Evolutionary conservation across 2,329 filamentous ascomycete genomes (phyloP).

Genomic region (Fusarium haematococcum): DNA sequence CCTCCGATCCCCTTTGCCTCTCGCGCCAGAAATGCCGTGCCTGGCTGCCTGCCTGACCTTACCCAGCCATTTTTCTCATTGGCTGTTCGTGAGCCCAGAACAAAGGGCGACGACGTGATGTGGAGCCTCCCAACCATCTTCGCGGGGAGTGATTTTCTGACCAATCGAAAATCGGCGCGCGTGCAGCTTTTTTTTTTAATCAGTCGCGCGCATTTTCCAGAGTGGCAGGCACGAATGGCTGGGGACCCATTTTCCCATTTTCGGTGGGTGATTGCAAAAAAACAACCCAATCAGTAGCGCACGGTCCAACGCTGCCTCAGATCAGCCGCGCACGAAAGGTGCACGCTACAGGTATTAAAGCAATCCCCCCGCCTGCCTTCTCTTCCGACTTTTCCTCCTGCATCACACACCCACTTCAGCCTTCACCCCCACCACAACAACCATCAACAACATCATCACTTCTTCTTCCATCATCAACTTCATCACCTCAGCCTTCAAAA

Average conservation of each 20-base stretch:
- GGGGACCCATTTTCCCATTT: constrained; percentile 34
- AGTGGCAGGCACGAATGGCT: constrained; percentile 13
- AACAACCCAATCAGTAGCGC: constrained; percentile 38
- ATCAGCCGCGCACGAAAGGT: constrained; percentile 52
- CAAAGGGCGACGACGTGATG: constrained; percentile 12
- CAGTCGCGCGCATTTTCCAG: constrained; percentile 35
- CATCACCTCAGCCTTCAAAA: constrained; percentile 53
- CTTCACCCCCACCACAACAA: constrained; percentile 46
- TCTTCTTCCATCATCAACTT: constrained; percentile 44
- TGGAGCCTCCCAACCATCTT: constrained; percentile 2
- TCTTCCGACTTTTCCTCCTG: constrained; percentile 54
- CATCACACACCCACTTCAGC: constrained; percentile 55
- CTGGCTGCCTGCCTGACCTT: constrained; percentile 13
- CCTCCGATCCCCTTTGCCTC: constrained; percentile 22
- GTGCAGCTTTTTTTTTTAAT: constrained; percentile 32
- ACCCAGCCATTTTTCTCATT: constrained; percentile 26
- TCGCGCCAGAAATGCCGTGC: constrained; percentile 21
- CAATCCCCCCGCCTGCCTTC: constrained; percentile 57
- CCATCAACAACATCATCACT: constrained; percentile 37
- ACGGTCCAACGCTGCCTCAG: constrained; percentile 43
- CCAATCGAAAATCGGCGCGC: constrained; percentile 46
- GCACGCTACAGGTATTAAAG: constrained; percentile 56
- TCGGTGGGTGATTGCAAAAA: constrained; percentile 41
- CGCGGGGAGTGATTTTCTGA: constrained; percentile 13
- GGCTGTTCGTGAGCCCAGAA: constrained; percentile 23